A percentile compares a stretch with the other conserved stretches of the same genome.
These are phyloP conservation scores for Debaryomyces maramus DNA, from an alignment of 805 yeast species.

Conservation along the genomic window DNA sequence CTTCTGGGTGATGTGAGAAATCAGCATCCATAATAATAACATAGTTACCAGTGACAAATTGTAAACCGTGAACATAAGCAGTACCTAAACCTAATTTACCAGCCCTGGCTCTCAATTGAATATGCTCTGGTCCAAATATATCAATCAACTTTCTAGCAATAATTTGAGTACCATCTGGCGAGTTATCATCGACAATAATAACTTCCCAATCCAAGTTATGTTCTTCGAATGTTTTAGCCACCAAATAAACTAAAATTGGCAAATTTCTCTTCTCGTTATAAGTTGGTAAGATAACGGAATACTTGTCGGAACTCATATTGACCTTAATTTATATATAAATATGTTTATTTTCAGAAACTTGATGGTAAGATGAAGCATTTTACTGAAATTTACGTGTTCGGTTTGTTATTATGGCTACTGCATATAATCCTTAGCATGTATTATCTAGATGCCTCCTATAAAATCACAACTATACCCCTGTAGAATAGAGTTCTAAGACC, in stretches of 20 bases:
- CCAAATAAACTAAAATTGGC: conserved; percentile 68
- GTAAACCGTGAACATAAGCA: conserved; percentile 76
- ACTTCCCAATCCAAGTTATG: conserved; percentile 70
- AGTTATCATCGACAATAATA: conserved; percentile 72
- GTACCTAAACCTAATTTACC: conserved; percentile 81
- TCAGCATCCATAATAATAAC: conserved; percentile 85
- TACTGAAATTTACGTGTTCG: background rate
- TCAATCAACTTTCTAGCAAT: conserved; percentile 60
- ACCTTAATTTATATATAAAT: background rate
- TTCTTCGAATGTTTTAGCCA: conserved; percentile 64
- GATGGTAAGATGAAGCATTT: background rate
- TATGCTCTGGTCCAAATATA: conserved; percentile 58
- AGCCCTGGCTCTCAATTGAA: conserved; percentile 67
- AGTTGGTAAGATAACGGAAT: conserved; percentile 75
- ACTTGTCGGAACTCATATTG: conserved; percentile 40
- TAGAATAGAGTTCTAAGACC: too few relatives aligned
- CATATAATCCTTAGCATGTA: conserved; percentile 1
- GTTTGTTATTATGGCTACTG: background rate
- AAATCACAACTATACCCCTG: too few relatives aligned
- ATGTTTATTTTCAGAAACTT: background rate
- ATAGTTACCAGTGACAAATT: conserved; percentile 68
- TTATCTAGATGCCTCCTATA: too few relatives aligned
- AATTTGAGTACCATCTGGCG: conserved; percentile 82
- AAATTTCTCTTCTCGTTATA: conserved; percentile 66
- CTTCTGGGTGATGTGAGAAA: conserved; percentile 78